These are phyloP conservation scores for Phoenix roebelenii DNA, from an alignment of 176 grass and related monocot genomes.

Conservation along the genomic window DNA sequence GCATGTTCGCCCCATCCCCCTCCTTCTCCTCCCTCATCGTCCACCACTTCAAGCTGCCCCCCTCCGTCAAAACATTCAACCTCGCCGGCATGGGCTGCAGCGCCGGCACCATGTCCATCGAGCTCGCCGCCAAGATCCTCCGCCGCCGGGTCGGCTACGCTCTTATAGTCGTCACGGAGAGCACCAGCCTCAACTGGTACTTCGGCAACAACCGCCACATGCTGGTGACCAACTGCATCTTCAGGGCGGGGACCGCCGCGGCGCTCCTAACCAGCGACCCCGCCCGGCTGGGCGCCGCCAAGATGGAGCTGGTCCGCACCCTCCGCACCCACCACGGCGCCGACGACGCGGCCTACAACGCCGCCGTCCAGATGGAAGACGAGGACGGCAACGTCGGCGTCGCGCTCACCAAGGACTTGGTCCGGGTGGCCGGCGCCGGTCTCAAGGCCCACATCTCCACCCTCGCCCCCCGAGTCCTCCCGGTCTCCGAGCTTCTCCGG, in stretches of 20 bases:
- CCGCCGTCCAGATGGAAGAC: constrained; percentile 70
- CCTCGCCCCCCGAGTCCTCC: constrained; percentile 49
- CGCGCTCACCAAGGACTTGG: constrained; percentile 68
- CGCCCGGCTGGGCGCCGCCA: constrained; percentile 26
- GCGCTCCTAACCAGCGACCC: constrained; percentile 52
- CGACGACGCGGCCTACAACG: constrained; percentile 46
- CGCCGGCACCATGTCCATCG: constrained; percentile 42
- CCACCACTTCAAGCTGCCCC: constrained; percentile 28
- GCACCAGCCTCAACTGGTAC: constrained; percentile 86
- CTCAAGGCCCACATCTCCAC: constrained; percentile 50
- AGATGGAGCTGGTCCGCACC: constrained; percentile 68
- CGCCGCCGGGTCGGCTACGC: constrained; percentile 37
- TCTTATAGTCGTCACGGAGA: constrained; percentile 77
- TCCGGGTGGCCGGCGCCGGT: constrained; percentile 49
- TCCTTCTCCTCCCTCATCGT: constrained; percentile 52
- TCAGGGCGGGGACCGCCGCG: constrained; percentile 59
- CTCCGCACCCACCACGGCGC: constrained; percentile 78
- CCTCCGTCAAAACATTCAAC: constrained; percentile 50
- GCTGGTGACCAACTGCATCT: constrained; percentile 95
- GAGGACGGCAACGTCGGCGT: constrained; percentile 62
- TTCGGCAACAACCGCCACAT: constrained; percentile 83
- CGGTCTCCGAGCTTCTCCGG: constrained; percentile 38
- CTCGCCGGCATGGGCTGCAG: constrained; percentile 84
- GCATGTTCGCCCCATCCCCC: constrained; percentile 56
- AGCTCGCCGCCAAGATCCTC: constrained; percentile 52